A percentile compares a stretch with the other conserved stretches of the same genome.
phyloP scores from a whole-genome alignment of 306 rosid species.

The Pyrus pyrifolia region DNA sequence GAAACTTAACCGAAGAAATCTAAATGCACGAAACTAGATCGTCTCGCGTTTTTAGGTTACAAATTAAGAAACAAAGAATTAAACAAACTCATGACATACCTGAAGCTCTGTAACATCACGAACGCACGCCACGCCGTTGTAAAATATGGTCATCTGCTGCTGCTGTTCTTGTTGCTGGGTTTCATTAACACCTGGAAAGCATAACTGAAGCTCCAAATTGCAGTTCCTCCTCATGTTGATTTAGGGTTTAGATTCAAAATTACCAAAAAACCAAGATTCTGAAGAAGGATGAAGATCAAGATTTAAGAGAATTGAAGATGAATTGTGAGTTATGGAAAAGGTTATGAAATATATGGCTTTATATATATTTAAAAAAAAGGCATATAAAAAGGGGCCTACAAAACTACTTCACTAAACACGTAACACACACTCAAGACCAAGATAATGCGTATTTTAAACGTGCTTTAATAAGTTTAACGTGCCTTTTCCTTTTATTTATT shows the following conservation, averaged over 20 bases:
- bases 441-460: background rate
- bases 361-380: too few species aligned
- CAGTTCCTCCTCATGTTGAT: slow-evolving; percentile 48
- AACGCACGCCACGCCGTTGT: slow-evolving; percentile 59
- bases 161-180: background rate
- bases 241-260: background rate
- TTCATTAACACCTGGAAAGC: background rate
- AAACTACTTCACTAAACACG: too few species aligned
- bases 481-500: too few species aligned
- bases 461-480: background rate
- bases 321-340: background rate
- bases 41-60: background rate
- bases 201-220: slow-evolving; percentile 61
- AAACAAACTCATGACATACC: slow-evolving; percentile 22
- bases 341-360: background rate
- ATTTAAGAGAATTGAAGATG: background rate
- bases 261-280: background rate
- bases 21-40: background rate
- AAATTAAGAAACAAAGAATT: background rate
- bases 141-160: slow-evolving; percentile 46
- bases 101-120: slow-evolving; percentile 68
- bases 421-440: too few species aligned
- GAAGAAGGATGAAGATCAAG: background rate
- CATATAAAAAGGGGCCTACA: too few species aligned
- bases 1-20: background rate